Evolutionary conservation across 2,329 filamentous ascomycete genomes (phyloP).

Genomic region (Botrytis byssoidea): DNA sequence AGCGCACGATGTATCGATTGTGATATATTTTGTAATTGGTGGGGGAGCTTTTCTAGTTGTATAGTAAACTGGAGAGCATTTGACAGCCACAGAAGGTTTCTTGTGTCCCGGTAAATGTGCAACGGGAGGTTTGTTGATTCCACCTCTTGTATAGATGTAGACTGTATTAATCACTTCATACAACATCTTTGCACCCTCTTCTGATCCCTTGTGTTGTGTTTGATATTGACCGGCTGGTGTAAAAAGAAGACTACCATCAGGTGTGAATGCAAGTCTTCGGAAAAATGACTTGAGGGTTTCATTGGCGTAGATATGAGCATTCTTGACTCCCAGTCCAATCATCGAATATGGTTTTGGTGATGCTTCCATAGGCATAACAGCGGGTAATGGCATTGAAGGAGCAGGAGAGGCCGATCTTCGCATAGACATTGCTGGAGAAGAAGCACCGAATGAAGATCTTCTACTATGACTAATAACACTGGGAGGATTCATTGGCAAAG

Average conservation of each 20-base stretch:
- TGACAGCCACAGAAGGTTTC: conserved; percentile 94
- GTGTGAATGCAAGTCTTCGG: conserved; percentile 86
- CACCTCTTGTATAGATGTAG: conserved; percentile 94
- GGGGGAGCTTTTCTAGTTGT: conserved; percentile 68
- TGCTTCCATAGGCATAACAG: conserved; percentile 89
- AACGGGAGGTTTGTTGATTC: conserved; percentile 93
- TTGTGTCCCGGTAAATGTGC: conserved; percentile 95
- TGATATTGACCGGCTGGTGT: conserved; percentile 97
- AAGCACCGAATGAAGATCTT: conserved; percentile 86
- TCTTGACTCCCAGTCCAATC: conserved; percentile 65
- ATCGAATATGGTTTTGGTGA: conserved; percentile 67
- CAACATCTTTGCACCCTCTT: conserved; percentile 66
- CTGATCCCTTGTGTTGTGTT: conserved; percentile 62
- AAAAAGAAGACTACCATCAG: conserved; percentile 88
- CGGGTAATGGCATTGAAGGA: conserved; percentile 88
- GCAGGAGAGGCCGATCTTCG: conserved; percentile 89
- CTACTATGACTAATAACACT: conserved; percentile 85
- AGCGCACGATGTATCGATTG: conserved; percentile 85
- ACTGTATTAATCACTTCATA: conserved; percentile 96
- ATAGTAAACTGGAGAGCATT: conserved; percentile 89
- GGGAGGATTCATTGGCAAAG: conserved; percentile 94
- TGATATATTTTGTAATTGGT: conserved; percentile 82
- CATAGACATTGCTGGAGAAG: conserved; percentile 59
- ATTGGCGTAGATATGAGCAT: conserved; percentile 90
- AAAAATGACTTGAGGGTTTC: conserved; percentile 98